phyloP scores from a whole-genome alignment of 2,329 filamentous ascomycete species.

The Scortechinia acanthostroma region DNA sequence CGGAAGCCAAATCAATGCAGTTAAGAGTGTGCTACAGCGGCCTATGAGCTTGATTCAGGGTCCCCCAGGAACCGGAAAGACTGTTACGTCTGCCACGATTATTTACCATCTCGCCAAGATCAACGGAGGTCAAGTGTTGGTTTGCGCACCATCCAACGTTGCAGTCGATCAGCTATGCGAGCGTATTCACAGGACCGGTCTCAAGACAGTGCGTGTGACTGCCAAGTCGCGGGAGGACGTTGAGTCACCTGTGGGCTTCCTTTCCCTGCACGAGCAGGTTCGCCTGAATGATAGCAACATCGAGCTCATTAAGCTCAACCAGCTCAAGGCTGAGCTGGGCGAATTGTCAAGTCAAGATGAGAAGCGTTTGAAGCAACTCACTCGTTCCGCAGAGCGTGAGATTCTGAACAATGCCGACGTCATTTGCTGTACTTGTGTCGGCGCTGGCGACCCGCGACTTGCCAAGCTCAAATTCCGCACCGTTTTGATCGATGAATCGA shows the following conservation, averaged over 20 bases:
- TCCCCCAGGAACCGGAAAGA: constrained; percentile 94
- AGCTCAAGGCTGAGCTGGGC: constrained; percentile 84
- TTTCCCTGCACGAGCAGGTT: constrained; percentile 93
- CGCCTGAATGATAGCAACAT: constrained; percentile 95
- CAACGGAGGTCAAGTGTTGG: constrained; percentile 87
- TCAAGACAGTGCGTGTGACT: constrained; percentile 96
- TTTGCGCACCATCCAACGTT: constrained; percentile 96
- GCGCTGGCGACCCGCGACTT: constrained; percentile 88
- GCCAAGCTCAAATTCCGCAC: constrained; percentile 98
- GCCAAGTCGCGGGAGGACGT: constrained; percentile 98
- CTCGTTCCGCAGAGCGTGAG: constrained; percentile 86
- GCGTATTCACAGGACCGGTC: constrained; percentile 84
- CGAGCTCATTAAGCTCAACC: constrained; percentile 83
- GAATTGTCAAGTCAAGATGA: constrained; percentile 93
- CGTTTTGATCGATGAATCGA: constrained; percentile 95
- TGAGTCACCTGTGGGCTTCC: constrained; percentile 92
- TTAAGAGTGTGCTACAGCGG: constrained; percentile 88
- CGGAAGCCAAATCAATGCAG: constrained; percentile 88
- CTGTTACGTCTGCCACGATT: constrained; percentile 94
- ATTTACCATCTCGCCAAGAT: constrained; percentile 96
- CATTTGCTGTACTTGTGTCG: constrained; percentile 97
- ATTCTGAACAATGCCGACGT: constrained; percentile 93
- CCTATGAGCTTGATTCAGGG: constrained; percentile 94
- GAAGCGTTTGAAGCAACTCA: constrained; percentile 96
- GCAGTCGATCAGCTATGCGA: constrained; percentile 97